Evolutionary conservation across 805 yeast genomes (phyloP).

Genomic region (Lipomyces anomalus): DNA sequence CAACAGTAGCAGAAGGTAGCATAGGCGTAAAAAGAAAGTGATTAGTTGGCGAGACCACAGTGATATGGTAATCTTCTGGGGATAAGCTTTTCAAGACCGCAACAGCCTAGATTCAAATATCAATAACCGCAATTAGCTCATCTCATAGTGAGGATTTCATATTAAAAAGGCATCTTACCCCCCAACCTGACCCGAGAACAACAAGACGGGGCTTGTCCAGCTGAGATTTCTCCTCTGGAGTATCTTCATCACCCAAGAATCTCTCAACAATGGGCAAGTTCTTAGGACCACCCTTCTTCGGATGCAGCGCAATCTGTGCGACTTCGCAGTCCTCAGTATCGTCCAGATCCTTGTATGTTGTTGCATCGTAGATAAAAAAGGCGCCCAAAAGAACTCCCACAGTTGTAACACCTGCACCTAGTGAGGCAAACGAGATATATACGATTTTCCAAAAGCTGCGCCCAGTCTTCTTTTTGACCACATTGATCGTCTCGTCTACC

Average conservation of each 20-base stretch:
- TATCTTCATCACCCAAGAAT: constrained; percentile 54
- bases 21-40: constrained; percentile 89
- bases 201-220: constrained; percentile 38
- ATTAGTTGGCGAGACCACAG: constrained; percentile 88
- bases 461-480: too few species aligned
- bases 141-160: too few species aligned
- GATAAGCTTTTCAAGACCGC: constrained; percentile 78
- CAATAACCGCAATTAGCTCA: too few species aligned
- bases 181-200: constrained; percentile 76
- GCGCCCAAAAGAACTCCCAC: constrained; percentile 40
- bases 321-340: constrained; percentile 43
- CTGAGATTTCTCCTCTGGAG: constrained; percentile 30
- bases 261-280: constrained; percentile 56
- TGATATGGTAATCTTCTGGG: constrained; percentile 78
- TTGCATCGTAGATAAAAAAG: constrained; percentile 59
- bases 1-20: constrained; percentile 90
- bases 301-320: constrained; percentile 48
- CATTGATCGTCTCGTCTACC: too few species aligned
- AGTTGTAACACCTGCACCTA: constrained; percentile 43
- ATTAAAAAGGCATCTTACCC: constrained; percentile 43
- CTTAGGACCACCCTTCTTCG: constrained; percentile 63
- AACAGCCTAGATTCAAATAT: constrained; percentile 40
- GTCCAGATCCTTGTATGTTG: constrained; percentile 47
- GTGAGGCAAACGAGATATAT: constrained; percentile 1
- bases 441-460: too few species aligned